Conservation (phyloP, 257 asterid species). For the Salvia hispanica region DNA sequence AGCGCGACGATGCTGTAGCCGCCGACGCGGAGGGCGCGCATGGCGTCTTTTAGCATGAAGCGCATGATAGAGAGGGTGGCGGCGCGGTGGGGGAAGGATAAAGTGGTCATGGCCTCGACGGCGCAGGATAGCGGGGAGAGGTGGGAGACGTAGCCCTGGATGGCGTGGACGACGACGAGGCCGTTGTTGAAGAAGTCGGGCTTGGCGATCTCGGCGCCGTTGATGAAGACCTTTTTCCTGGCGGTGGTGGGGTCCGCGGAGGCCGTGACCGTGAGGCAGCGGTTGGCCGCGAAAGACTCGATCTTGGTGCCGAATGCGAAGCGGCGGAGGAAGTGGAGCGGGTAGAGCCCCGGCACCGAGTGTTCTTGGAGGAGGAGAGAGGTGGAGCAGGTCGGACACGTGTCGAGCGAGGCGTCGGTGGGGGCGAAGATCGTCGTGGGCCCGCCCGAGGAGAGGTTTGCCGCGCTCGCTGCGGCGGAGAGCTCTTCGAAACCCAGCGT, state of each 20-base stretch:
- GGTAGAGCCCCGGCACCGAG: conserved; percentile 68
- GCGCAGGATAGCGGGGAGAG: conserved; percentile 71
- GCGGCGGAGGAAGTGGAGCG: conserved; percentile 53
- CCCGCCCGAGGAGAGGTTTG: conserved; percentile 41
- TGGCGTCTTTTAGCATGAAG: conserved; percentile 56
- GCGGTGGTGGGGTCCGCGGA: conserved; percentile 9
- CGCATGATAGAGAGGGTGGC: conserved; percentile 45
- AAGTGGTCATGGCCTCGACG: conserved; percentile 56
- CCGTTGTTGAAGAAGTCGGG: conserved; percentile 80
- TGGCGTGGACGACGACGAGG: conserved; percentile 54
- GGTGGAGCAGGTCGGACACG: conserved; percentile 72
- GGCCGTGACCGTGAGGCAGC: conserved; percentile 74
- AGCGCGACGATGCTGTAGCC: conserved; percentile 67
- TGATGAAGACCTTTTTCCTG: conserved; percentile 48
- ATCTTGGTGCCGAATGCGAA: conserved; percentile 73
- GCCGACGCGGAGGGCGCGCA: conserved; percentile 52
- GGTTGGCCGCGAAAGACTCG: conserved; percentile 49
- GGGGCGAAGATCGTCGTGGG: conserved; percentile 82
- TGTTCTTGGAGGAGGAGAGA: conserved; percentile 75
- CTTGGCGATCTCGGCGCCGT: conserved; percentile 59
- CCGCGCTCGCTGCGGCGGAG: conserved; percentile 44
- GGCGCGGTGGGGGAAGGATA: conserved; percentile 54
- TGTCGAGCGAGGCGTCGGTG: conserved; percentile 59
- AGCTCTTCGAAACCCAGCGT: conserved; percentile 61
- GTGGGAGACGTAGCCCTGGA: conserved; percentile 66